A percentile compares a stretch with the other conserved stretches of the same genome.
phyloP scores from a whole-genome alignment of 2,329 filamentous ascomycete genomes.

The Aulographum hederae region DNA sequence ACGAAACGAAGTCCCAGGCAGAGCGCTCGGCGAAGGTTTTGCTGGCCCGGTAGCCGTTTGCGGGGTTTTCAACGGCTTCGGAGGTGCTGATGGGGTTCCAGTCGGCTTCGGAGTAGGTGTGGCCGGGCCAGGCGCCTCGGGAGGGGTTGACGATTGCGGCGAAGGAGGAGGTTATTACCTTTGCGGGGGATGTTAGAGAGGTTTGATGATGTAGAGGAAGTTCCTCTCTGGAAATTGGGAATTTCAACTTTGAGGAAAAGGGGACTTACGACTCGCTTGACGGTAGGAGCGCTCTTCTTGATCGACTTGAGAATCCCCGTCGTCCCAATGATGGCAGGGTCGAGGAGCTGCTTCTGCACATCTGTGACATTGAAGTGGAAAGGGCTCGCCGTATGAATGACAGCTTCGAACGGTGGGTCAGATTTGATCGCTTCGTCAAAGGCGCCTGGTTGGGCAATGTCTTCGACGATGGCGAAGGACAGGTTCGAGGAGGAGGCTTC shows the following conservation, averaged over 20 bases:
- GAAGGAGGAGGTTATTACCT: constrained; percentile 48
- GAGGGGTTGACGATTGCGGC: constrained; percentile 40
- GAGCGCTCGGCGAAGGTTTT: constrained; percentile 44
- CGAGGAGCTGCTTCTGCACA: constrained; percentile 44
- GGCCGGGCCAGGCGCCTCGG: constrained; percentile 30
- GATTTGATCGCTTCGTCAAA: constrained; percentile 45
- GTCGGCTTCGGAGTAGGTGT: constrained; percentile 34
- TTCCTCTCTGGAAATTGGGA: background rate
- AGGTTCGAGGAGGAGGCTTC: constrained; percentile 35
- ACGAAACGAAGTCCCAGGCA: constrained; percentile 33
- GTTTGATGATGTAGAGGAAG: constrained; percentile 7
- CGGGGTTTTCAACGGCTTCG: constrained; percentile 24
- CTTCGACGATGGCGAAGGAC: constrained; percentile 48
- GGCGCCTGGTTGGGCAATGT: constrained; percentile 50
- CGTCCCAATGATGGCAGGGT: constrained; percentile 45
- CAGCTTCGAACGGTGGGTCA: constrained; percentile 48
- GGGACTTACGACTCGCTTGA: constrained; percentile 52
- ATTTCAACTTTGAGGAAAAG: background rate
- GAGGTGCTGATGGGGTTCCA: constrained; percentile 39
- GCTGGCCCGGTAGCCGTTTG: constrained; percentile 30
- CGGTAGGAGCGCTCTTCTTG: constrained; percentile 40
- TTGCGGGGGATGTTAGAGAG: constrained; percentile 11
- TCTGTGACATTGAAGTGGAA: constrained; percentile 59
- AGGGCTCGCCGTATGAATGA: constrained; percentile 33
- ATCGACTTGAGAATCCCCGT: constrained; percentile 41